A percentile compares a stretch with the other conserved stretches of the same genome.
These are phyloP conservation scores for Seminavis robusta DNA, from an alignment of 108 stramenopile species.

Conservation along the genomic window DNA sequence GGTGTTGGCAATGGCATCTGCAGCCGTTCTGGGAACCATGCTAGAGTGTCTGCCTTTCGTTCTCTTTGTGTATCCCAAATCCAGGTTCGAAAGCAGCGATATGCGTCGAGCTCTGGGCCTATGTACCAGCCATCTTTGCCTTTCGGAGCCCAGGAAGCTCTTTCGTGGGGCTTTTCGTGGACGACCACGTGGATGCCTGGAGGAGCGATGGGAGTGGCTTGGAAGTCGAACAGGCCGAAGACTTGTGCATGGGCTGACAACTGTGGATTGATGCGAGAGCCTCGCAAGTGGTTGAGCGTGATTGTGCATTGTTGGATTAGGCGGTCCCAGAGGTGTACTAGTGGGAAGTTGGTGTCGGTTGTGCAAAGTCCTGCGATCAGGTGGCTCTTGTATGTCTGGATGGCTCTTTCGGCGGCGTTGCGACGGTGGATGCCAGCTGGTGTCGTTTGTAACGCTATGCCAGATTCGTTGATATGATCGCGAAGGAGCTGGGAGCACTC, in stretches of 20 bases:
- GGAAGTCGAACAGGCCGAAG: conserved; percentile 30
- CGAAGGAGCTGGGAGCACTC: conserved; percentile 11
- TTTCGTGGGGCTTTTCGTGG: conserved; percentile 9
- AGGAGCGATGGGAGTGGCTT: conserved; percentile 41
- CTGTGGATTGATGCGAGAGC: conserved; percentile 19
- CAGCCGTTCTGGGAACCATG: conserved; percentile 20
- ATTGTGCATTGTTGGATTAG: conserved; percentile 33
- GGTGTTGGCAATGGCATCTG: conserved; percentile 8
- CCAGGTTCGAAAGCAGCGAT: conserved; percentile 17
- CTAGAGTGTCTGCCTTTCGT: conserved; percentile 32
- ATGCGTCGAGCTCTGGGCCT: conserved; percentile 21
- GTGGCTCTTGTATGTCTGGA: conserved; percentile 42
- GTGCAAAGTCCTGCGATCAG: conserved; percentile 36
- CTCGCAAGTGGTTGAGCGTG: conserved; percentile 37
- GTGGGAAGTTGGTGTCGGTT: conserved; percentile 27
- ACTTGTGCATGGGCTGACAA: conserved; percentile 12
- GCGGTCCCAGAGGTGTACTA: conserved; percentile 20
- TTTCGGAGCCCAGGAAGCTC: conserved; percentile 17
- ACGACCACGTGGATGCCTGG: conserved; percentile 30
- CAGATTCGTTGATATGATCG: conserved; percentile 1
- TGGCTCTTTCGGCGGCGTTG: conserved; percentile 50
- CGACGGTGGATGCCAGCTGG: conserved; percentile 28
- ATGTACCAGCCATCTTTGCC: conserved; percentile 24
- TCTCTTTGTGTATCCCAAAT: conserved; percentile 1
- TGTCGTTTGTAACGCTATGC: conserved; percentile 26